Conservation (phyloP, 176 grass and related monocot genomes). For the Hsuehochloa calcarea region DNA sequence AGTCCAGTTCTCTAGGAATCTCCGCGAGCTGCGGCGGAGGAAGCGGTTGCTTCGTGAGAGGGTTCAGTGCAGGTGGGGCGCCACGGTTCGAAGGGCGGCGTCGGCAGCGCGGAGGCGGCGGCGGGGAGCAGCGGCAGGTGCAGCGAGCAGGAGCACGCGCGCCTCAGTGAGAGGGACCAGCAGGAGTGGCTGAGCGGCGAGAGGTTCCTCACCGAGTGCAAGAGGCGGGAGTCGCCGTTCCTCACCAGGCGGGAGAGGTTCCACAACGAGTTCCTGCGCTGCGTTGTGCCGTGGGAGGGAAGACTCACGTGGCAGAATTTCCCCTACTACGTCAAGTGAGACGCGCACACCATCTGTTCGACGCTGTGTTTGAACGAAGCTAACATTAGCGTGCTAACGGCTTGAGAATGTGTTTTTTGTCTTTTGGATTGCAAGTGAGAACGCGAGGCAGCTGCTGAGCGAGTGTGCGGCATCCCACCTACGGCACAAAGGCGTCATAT, state of each 20-base stretch:
- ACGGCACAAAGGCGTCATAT: slow-evolving; percentile 61
- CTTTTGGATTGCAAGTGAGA: slow-evolving; percentile 54
- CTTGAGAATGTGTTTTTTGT: neutral
- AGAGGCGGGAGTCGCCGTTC: slow-evolving; percentile 66
- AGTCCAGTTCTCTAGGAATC: slow-evolving; percentile 38
- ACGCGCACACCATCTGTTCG: slow-evolving; percentile 25
- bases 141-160: slow-evolving; percentile 68
- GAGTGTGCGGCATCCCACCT: slow-evolving; percentile 79
- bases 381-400: slow-evolving; percentile 19
- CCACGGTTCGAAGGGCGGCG: slow-evolving; percentile 81
- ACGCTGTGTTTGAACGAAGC: slow-evolving; percentile 32
- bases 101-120: slow-evolving; percentile 50
- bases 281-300: slow-evolving; percentile 79
- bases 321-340: slow-evolving; percentile 83
- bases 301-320: slow-evolving; percentile 83
- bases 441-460: slow-evolving; percentile 51
- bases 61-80: slow-evolving; percentile 38
- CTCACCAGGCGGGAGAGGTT: slow-evolving; percentile 75
- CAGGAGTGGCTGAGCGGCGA: slow-evolving; percentile 88
- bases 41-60: slow-evolving; percentile 32
- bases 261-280: slow-evolving; percentile 80
- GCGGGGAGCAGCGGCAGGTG: slow-evolving; percentile 38
- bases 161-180: slow-evolving; percentile 90
- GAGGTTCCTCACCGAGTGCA: slow-evolving; percentile 66
- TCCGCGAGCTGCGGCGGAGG: slow-evolving; percentile 20